Evolutionary conservation across 2,329 filamentous ascomycete genomes (phyloP), one percentile per base, ranked within the genome.

Genomic region (Phialophora verrucosa): DNA sequence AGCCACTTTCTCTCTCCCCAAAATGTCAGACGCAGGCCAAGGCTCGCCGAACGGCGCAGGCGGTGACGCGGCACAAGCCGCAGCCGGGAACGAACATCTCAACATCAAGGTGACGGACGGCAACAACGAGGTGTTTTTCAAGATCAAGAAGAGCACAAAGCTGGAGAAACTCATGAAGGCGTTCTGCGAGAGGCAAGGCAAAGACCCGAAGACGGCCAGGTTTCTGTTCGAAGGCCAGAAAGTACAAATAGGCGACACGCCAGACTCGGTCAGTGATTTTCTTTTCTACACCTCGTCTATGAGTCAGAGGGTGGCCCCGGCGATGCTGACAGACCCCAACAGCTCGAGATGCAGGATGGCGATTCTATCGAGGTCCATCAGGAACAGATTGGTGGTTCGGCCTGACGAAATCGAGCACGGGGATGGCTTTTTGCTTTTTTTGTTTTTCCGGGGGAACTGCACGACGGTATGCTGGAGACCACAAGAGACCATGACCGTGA

Each of bases 71-170:
- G 63, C 61, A 20, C 44, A 67, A 11, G 75, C 73, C 6, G 71
- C 78, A 4, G 38, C 20, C 5, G 76, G 83, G 27, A 81, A 83
- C 32, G 94, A 98, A 81, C 95, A 99, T 80, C 84, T 99, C 4
- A 99, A 99, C 82, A 98, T 99, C 83, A 99, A 99, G 79, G 95
- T 99, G 14, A 98, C 95, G 0, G 95, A 99, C 75, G 97, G 96
- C 83, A 97, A 97, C 83, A 99, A 99, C 78, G 95, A 99, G 78
- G 94, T 99, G 74, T 99, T 98, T 80, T 99, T 99, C 85, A 99
- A 99, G 85, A 99, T 99, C 83, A 99, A 99, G 89, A 88, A 93
- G 44, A 93, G 90, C 25, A 99, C 95, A 0, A 91, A 93, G 78
- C 87, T 99, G 1, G 95, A 97, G 82, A 99, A 99, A 84, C 85